phyloP scores from a whole-genome alignment of 164 flowering plant genomes.

The Amborella trichopoda region DNA sequence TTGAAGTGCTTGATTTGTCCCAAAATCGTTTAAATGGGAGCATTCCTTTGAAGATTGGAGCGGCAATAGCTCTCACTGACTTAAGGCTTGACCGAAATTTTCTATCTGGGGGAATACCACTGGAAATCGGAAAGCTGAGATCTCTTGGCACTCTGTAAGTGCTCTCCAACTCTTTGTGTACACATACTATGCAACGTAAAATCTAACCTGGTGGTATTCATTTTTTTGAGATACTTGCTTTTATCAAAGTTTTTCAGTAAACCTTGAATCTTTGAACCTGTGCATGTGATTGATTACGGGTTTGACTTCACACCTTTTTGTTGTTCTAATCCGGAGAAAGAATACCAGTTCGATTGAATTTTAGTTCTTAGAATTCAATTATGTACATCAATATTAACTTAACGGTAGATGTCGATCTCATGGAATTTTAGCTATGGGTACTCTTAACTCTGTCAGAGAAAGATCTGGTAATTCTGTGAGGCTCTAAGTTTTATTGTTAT shows the following conservation, averaged over 20 bases:
- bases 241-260: background rate
- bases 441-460: no score
- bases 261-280: background rate
- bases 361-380: no score
- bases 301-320: no score
- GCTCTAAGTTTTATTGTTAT: no score
- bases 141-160: constrained; percentile 58
- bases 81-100: constrained; percentile 14
- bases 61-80: constrained; percentile 14
- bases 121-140: constrained; percentile 48
- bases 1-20: constrained; percentile 61
- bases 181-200: background rate
- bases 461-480: no score
- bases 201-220: background rate
- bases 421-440: no score
- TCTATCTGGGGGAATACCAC: constrained; percentile 45
- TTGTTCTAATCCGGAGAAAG: no score
- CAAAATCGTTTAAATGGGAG: constrained; percentile 55
- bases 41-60: constrained; percentile 66
- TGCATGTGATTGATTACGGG: no score
- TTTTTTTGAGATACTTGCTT: background rate
- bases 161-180: constrained; percentile 3
- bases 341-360: no score
- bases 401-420: no score
- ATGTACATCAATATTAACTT: no score